A percentile compares a stretch with the other conserved stretches of the same genome.
These are phyloP conservation scores for Ensete ventricosum DNA, from an alignment of 176 grass and related monocot species.

Conservation along the genomic window DNA sequence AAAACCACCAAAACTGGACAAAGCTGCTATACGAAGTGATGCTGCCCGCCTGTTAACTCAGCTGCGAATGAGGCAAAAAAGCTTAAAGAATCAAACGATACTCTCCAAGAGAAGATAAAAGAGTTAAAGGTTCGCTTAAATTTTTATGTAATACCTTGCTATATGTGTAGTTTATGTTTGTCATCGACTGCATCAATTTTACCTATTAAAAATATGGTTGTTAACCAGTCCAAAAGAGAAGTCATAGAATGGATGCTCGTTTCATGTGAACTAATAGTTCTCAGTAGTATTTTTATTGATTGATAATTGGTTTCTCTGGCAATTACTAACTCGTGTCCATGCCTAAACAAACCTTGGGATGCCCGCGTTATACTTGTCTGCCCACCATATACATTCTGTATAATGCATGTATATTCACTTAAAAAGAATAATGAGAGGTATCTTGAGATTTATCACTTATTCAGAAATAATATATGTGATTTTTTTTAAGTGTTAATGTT, in stretches of 20 bases:
- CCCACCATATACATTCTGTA: too few relatives aligned
- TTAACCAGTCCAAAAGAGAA: not conserved
- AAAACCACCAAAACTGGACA: constrained; percentile 91
- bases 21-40: constrained; percentile 79
- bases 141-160: constrained; percentile 1
- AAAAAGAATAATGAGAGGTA: too few relatives aligned
- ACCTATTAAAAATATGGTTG: not conserved
- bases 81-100: constrained; percentile 77
- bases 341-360: too few relatives aligned
- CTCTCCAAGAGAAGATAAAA: constrained; percentile 96
- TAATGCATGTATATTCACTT: too few relatives aligned
- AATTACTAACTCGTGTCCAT: too few relatives aligned
- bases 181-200: not conserved
- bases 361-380: too few relatives aligned
- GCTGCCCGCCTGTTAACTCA: constrained; percentile 67
- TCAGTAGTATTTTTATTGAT: too few relatives aligned
- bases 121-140: constrained; percentile 70
- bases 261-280: too few relatives aligned
- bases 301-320: too few relatives aligned
- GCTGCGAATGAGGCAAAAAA: constrained; percentile 63
- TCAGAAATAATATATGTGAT: too few relatives aligned
- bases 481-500: too few relatives aligned
- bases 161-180: not conserved
- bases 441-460: too few relatives aligned
- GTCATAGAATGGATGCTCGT: not conserved